Conservation (phyloP, 2,329 filamentous ascomycete species). For the Sclerotiophoma versabilis region DNA sequence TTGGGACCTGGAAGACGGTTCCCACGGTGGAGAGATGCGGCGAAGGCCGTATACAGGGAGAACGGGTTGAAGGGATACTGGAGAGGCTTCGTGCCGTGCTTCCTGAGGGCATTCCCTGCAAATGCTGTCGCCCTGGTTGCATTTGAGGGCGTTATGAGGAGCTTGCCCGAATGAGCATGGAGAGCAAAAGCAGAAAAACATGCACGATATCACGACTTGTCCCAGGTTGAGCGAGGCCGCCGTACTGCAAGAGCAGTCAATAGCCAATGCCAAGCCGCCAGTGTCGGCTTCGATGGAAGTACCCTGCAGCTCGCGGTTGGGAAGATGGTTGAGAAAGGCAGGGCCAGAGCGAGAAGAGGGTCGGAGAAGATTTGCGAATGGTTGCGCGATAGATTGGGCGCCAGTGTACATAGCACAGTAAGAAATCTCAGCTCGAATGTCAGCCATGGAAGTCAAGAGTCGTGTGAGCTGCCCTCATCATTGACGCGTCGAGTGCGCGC, state of each 20-base stretch:
- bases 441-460: neutral
- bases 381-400: neutral
- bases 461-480: neutral
- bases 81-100: slow-evolving; percentile 91
- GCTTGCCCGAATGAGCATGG: slow-evolving; percentile 39
- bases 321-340: slow-evolving; percentile 1
- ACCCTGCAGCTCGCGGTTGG: neutral
- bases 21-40: slow-evolving; percentile 79
- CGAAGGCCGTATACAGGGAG: slow-evolving; percentile 76
- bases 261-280: slow-evolving; percentile 4
- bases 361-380: neutral
- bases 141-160: slow-evolving; percentile 89
- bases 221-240: neutral
- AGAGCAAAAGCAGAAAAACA: neutral
- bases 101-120: slow-evolving; percentile 90
- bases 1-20: slow-evolving; percentile 72
- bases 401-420: neutral
- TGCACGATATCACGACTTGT: neutral
- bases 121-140: slow-evolving; percentile 93
- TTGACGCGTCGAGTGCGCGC: slow-evolving; percentile 11
- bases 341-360: neutral
- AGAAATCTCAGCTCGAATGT: neutral
- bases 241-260: neutral
- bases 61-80: slow-evolving; percentile 82
- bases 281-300: neutral